A percentile compares a stretch with the other conserved stretches of the same genome.
Conservation (phyloP, 805 yeast genomes). For the Monosporozyma aerobia region DNA sequence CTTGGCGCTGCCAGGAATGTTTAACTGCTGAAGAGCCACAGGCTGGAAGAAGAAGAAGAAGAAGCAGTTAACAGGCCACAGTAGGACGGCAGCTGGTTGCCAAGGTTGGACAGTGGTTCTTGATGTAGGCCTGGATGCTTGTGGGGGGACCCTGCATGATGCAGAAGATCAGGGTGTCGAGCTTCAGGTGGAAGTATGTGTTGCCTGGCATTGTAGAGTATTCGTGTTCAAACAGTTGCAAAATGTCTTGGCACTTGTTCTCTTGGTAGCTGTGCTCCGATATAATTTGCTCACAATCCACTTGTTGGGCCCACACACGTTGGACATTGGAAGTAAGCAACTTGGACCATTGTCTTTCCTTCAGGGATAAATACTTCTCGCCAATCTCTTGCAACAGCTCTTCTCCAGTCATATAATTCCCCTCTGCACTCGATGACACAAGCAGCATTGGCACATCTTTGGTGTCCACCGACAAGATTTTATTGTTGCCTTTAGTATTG, state of each 20-base stretch:
- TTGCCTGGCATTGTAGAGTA: neutral
- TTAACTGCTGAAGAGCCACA: no score
- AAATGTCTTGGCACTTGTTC: neutral
- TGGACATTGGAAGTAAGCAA: neutral
- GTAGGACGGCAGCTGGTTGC: neutral
- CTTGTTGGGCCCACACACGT: neutral
- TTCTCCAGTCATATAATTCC: neutral
- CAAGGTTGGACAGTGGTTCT: neutral
- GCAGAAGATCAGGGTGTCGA: neutral
- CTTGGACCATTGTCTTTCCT: neutral
- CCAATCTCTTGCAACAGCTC: neutral
- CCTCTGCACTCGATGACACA: neutral
- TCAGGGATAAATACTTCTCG: neutral
- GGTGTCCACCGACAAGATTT: neutral
- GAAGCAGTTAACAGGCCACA: no score
- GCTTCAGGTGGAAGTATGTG: neutral
- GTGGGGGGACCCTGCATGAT: neutral
- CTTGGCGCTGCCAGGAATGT: neutral
- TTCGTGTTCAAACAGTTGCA: neutral
- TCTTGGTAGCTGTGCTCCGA: neutral
- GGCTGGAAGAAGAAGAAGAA: no score
- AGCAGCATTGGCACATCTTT: neutral
- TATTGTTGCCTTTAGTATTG: neutral
- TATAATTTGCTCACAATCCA: no score
- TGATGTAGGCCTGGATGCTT: neutral